Evolutionary conservation across 2,329 filamentous ascomycete genomes (phyloP).

Genomic region (Westerdykella aurantiaca): DNA sequence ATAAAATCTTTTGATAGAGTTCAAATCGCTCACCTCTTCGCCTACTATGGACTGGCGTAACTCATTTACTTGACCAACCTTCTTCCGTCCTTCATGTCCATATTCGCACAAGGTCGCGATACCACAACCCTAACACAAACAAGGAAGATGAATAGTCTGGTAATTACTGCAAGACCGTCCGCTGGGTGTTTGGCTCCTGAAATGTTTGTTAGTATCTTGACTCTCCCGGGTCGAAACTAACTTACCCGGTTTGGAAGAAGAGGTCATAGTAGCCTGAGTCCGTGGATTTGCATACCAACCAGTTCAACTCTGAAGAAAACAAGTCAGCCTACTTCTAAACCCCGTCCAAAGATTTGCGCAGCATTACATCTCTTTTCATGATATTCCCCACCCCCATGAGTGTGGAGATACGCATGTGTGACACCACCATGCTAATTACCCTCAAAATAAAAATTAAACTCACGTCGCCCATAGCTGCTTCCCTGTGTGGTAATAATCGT

Average conservation of each 20-base stretch:
- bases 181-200: conserved; percentile 41
- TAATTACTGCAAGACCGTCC: conserved; percentile 51
- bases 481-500: conserved; percentile 45
- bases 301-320: conserved; percentile 44
- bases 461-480: conserved; percentile 43
- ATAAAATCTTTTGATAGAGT: too few species aligned
- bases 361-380: not conserved
- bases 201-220: not conserved
- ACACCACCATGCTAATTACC: too few species aligned
- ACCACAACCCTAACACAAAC: conserved; percentile 37
- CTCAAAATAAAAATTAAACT: conserved; percentile 13
- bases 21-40: too few species aligned
- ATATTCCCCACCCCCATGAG: not conserved
- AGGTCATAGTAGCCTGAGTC: conserved; percentile 45
- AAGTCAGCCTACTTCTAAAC: conserved; percentile 7
- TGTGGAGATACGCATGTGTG: too few species aligned
- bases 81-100: too few species aligned
- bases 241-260: conserved; percentile 47
- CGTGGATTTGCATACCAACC: conserved; percentile 44
- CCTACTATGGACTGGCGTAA: too few species aligned
- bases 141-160: conserved; percentile 51
- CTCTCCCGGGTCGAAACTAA: not conserved
- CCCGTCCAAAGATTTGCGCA: not conserved
- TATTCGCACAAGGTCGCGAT: too few species aligned
- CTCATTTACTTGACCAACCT: too few species aligned